phyloP scores from a whole-genome alignment of 2,329 filamentous ascomycete species.

The Metarhizium humberi region DNA sequence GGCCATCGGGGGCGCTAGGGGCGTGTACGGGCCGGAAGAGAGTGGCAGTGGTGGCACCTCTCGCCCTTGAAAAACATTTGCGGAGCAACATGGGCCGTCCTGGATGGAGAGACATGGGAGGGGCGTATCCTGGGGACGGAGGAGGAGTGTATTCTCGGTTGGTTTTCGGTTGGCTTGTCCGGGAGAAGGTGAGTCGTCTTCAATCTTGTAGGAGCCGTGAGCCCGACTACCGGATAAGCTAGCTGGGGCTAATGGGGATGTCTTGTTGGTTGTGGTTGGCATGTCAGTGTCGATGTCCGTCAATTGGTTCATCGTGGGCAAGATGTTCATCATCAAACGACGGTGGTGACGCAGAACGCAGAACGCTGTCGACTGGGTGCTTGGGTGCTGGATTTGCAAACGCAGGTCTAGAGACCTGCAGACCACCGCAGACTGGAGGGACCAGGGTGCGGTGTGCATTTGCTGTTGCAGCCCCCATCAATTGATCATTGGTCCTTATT shows the following conservation, averaged over 20 bases:
- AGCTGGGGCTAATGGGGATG: too few relatives aligned
- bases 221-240: not conserved
- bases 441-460: not conserved
- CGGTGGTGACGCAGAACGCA: not conserved
- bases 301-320: not conserved
- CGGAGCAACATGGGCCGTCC: not conserved
- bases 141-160: not conserved
- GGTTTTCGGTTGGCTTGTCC: not conserved
- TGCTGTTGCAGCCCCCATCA: not conserved
- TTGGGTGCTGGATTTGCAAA: not conserved
- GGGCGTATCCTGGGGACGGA: not conserved
- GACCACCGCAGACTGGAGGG: not conserved
- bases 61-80: conserved; percentile 5
- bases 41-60: conserved; percentile 4
- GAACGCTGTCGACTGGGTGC: not conserved
- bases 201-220: not conserved
- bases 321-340: not conserved
- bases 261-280: not conserved
- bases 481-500: not conserved
- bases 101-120: not conserved
- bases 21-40: not conserved
- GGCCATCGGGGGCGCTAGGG: not conserved
- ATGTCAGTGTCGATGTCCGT: not conserved
- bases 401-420: not conserved
- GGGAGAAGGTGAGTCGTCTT: not conserved